Evolutionary conservation across 306 rosid genomes (phyloP), one percentile per base, ranked within the genome.

Genomic region (Castanea crenata): DNA sequence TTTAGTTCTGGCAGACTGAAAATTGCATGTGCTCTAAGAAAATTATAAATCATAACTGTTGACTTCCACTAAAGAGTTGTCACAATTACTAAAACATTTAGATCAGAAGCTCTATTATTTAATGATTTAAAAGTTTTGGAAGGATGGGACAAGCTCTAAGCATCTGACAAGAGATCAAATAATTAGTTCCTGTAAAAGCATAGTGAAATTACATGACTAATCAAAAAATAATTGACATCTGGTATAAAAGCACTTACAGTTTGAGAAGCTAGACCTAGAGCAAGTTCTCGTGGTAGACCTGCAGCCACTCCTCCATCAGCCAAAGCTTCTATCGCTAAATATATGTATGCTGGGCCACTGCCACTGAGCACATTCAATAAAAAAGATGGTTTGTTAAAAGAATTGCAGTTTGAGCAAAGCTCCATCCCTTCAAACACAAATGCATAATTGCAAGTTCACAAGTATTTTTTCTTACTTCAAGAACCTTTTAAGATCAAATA

Each of bases 291-390:
- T 12, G 97, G 99, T 72, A 93, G 85, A 81, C 98, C 99, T 68
- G 99, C 99, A 85, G 99, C 99, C 69, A 93, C 99, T 74, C 96
- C 99, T 83, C 98, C 99, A 83, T 96, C 99, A 19, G 99, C 98
- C 88, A 96, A 85, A 86, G 98, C 99, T 86, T 96, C 98, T 72
- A 96, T 93, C 3, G 93, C 98, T 87, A 96, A 83, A 80, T 83
- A 96, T 77, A 96, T 55, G 74, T 93, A 96, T 67, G 98, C 99
- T 67, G 97, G 99, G 62, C 99, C 99, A 64, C 99, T 93, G 67
- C 96, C 99, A 83, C 99, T 96, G 99, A 82, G 90, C 12, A 74
- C 75, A 78, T 86, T 59, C 68, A 19, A 76, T 67, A 71, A 64
- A 62, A 62, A 63, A 71, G 25, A 16, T 20, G 58, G 54, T 16